Evolutionary conservation across 2,329 filamentous ascomycete genomes (phyloP).

Genomic region (Daldinia sp.): DNA sequence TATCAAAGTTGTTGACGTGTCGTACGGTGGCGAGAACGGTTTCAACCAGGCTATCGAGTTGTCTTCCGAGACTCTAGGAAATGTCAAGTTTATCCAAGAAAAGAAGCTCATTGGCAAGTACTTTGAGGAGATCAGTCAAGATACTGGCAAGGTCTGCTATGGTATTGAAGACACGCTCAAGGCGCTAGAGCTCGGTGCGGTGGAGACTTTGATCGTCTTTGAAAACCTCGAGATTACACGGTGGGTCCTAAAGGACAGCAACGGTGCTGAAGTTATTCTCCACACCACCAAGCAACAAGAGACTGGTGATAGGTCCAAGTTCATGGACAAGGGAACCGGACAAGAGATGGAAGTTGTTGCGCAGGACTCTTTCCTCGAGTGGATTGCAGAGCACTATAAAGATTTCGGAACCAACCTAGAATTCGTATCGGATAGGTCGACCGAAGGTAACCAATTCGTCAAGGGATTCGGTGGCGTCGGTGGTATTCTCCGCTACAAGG

Average conservation of each 20-base stretch:
- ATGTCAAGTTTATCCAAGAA: constrained; percentile 99
- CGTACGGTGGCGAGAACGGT: constrained; percentile 98
- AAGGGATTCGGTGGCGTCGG: constrained; percentile 99
- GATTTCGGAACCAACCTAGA: constrained; percentile 96
- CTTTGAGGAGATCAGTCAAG: constrained; percentile 98
- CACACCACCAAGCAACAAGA: constrained; percentile 93
- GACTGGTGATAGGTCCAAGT: constrained; percentile 77
- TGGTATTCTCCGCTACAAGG: constrained; percentile 97
- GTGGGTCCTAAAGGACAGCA: constrained; percentile 86
- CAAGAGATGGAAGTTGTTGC: constrained; percentile 96
- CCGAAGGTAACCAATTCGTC: constrained; percentile 99
- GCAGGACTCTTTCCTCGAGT: constrained; percentile 95
- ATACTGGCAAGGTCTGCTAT: constrained; percentile 97
- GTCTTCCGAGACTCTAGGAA: constrained; percentile 93
- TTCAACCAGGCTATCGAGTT: constrained; percentile 99
- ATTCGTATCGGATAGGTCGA: constrained; percentile 97
- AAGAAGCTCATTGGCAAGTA: constrained; percentile 99
- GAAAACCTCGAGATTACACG: constrained; percentile 97
- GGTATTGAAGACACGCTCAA: constrained; percentile 98
- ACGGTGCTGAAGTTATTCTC: constrained; percentile 77
- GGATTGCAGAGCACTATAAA: constrained; percentile 98
- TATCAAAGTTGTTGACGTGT: constrained; percentile 99
- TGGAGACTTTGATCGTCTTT: constrained; percentile 94
- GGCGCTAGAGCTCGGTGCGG: constrained; percentile 93
- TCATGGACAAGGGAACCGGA: constrained; percentile 95